These are phyloP conservation scores for Termitomyces heimii DNA, from an alignment of 768 basidiomycete species.

Conservation along the genomic window DNA sequence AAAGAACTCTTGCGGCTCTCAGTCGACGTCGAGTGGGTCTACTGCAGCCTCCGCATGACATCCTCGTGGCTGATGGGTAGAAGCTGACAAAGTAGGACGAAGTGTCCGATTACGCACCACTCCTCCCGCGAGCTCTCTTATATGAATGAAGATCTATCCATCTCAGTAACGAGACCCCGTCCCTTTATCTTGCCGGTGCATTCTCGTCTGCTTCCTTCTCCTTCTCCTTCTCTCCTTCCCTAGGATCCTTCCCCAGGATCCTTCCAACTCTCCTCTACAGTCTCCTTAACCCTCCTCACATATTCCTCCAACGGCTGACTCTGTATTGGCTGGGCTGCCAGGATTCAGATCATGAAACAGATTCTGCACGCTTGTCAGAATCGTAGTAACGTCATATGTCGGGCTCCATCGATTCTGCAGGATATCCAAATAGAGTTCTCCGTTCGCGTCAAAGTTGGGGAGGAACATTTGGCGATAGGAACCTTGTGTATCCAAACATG, in stretches of 20 bases:
- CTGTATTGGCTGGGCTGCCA: slow-evolving; percentile 96
- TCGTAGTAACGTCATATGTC: slow-evolving; percentile 98
- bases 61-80: neutral
- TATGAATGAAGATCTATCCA: neutral
- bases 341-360: slow-evolving; percentile 97
- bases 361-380: slow-evolving; percentile 94
- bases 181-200: neutral
- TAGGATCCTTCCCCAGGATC: slow-evolving; percentile 81
- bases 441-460: slow-evolving; percentile 97
- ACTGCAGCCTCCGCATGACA: neutral
- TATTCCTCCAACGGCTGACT: slow-evolving; percentile 99
- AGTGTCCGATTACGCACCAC: neutral
- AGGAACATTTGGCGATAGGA: slow-evolving; percentile 98
- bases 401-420: slow-evolving; percentile 99
- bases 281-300: slow-evolving; percentile 84
- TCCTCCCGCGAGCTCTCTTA: neutral
- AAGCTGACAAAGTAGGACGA: neutral
- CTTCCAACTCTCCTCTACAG: slow-evolving; percentile 93
- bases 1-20: neutral
- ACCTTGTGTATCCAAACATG: slow-evolving; percentile 97
- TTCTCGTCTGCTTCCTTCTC: neutral
- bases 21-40: neutral
- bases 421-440: slow-evolving; percentile 97
- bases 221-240: slow-evolving; percentile 32
- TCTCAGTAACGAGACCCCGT: neutral